phyloP scores from a whole-genome alignment of 2,329 filamentous ascomycete genomes.

The Monilinia fructicola region DNA sequence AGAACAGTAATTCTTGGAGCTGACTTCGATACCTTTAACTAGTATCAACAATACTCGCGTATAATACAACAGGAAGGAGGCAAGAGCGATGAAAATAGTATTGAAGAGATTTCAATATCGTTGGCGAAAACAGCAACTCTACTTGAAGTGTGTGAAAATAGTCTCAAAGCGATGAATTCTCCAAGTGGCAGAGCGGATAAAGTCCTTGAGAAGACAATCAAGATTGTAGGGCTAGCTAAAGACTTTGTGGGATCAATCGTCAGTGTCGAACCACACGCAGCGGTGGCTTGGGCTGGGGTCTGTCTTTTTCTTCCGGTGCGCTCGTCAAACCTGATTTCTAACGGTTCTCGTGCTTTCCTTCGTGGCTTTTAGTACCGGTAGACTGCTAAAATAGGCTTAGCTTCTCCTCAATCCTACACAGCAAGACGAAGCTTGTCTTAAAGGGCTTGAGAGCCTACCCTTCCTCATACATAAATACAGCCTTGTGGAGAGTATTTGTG shows the following conservation, averaged over 20 bases:
- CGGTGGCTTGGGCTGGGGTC: constrained; percentile 11
- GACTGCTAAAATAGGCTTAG: not conserved
- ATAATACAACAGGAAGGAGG: not conserved
- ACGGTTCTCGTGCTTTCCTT: not conserved
- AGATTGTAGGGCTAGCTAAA: constrained; percentile 1
- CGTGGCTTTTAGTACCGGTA: not conserved
- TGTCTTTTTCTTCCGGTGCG: constrained; percentile 9
- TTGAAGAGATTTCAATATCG: not conserved
- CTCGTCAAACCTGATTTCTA: not conserved
- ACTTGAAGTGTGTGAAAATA: not conserved
- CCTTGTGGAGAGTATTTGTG: constrained; percentile 1
- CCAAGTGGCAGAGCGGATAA: not conserved
- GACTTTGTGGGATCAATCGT: not conserved
- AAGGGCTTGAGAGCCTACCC: not conserved
- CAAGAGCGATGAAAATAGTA: not conserved
- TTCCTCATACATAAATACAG: constrained; percentile 1
- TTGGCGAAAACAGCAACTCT: not conserved
- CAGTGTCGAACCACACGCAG: constrained; percentile 6
- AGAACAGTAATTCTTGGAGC: not conserved
- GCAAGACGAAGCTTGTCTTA: constrained; percentile 1
- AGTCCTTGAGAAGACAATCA: not conserved
- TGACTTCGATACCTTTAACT: not conserved
- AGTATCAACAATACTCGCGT: not conserved
- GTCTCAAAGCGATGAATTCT: not conserved
- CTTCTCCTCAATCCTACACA: constrained; percentile 6